These are phyloP conservation scores for Eimeria brunetti DNA, from an alignment of 169 alveolate genomes.

Conservation along the genomic window DNA sequence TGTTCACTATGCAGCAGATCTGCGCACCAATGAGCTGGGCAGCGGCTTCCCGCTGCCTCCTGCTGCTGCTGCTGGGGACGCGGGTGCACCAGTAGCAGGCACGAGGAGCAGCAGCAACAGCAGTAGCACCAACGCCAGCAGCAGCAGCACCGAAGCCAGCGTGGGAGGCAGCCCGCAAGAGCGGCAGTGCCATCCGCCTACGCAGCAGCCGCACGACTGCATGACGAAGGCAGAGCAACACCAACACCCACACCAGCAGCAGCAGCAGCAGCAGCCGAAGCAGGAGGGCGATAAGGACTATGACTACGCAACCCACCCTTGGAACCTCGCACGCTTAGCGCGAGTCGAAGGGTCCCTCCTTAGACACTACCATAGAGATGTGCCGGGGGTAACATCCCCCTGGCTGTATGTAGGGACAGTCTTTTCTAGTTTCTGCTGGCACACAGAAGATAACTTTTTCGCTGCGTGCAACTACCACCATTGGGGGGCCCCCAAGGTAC, in stretches of 20 bases:
- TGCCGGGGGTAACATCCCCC: constrained; percentile 96
- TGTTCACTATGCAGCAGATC: constrained; percentile 84
- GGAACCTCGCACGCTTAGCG: constrained; percentile 88
- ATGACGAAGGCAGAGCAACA: constrained; percentile 1
- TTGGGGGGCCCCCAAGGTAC: constrained; percentile 95
- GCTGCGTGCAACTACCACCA: constrained; percentile 96
- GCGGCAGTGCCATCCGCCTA: constrained; percentile 48
- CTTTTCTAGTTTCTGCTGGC: constrained; percentile 97
- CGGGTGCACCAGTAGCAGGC: background rate
- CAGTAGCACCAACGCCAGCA: no score
- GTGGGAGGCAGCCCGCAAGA: constrained; percentile 57
- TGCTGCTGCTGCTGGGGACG: background rate
- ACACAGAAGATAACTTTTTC: constrained; percentile 96
- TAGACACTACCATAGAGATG: constrained; percentile 84
- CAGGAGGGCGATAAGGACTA: constrained; percentile 41
- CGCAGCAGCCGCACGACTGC: background rate
- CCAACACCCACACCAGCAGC: constrained; percentile 41
- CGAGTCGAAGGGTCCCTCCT: constrained; percentile 88
- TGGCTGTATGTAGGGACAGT: constrained; percentile 95
- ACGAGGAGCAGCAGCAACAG: constrained; percentile 31
- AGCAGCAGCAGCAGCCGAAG: constrained; percentile 69
- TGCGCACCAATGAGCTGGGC: constrained; percentile 61
- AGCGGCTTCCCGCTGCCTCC: constrained; percentile 76
- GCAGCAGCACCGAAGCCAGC: constrained; percentile 63
- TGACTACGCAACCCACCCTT: constrained; percentile 83